Evolutionary conservation across 768 basidiomycete genomes (phyloP).

Genomic region (Trametes cingulata): DNA sequence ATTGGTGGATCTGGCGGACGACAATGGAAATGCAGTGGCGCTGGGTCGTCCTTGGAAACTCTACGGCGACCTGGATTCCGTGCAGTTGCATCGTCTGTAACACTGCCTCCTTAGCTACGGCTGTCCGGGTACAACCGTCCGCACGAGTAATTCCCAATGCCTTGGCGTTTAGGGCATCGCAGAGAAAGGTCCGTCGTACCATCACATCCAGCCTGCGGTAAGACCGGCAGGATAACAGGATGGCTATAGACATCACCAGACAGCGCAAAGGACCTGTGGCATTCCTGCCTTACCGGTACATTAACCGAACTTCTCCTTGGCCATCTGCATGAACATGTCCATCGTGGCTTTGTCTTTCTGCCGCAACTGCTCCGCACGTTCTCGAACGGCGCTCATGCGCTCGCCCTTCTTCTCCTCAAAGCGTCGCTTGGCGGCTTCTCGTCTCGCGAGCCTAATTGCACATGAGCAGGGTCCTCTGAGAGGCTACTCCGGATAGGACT

Average conservation of each 20-base stretch:
- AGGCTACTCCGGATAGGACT: background rate
- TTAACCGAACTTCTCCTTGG: conserved; percentile 85
- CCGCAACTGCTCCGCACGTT: conserved; percentile 61
- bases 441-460: conserved; percentile 59
- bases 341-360: conserved; percentile 91
- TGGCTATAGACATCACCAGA: background rate
- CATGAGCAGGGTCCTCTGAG: background rate
- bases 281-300: background rate
- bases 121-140: too few species aligned
- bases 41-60: conserved; percentile 2
- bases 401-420: conserved; percentile 64
- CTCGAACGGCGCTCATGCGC: conserved; percentile 50
- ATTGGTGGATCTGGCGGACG: background rate
- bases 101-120: too few species aligned
- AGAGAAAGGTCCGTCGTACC: too few species aligned
- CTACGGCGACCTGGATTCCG: background rate
- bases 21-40: conserved; percentile 1
- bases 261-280: background rate
- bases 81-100: background rate
- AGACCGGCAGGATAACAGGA: background rate
- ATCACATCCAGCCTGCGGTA: too few species aligned
- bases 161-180: too few species aligned
- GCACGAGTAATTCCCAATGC: too few species aligned
- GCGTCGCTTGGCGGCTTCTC: conserved; percentile 70
- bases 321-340: conserved; percentile 94